Base-by-base conservation (phyloP, 75 land plant species). In the Cupressus sempervirens region DNA sequence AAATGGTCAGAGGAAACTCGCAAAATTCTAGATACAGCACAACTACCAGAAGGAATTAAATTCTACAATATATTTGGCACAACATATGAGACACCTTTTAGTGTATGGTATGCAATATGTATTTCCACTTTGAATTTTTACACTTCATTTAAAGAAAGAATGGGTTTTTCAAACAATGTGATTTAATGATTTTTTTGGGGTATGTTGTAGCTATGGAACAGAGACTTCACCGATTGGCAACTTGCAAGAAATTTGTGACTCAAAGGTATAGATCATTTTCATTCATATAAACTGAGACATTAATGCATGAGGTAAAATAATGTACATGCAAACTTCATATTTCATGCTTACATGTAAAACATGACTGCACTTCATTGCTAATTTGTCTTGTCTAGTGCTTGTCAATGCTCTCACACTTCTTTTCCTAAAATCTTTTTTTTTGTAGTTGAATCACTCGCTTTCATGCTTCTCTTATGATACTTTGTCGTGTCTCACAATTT, bases 21-120 rank as follows among this genome's bases (percentile, higher is more conserved):
- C 38, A 58, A 85, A 87, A 81, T 97, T 43, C 82, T 96, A 32
- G 85, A 93, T 36, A 88, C 88, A 80, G 96, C 99, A 87, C 87
- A 93, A 88, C 89, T 97, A 56, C 99, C 99, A 77, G 81, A 89
- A 40, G 91, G 94, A 30, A 89, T 96, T 81, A 87, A 87, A 87
- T 97, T 96, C 70, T 97, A 93, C 77, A 97, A 97, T 86, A 93
- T 97, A 8, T 97, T 86, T 91, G 99, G 99, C 70, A 94, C 91
- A 84, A 87, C 91, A 58, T 87, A 50, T 87, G 99, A 95, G 46
- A 94, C 99, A 34, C 98, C 99, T 40, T 93, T 90, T 84, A 88
- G 93, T 91, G 94, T 94, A 56, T 92, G 98, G 99, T 97, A 92
- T 43, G 93, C 85, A 0, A 98, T 97, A 91, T 36, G 93, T 84